These are phyloP conservation scores for Neurospora hispaniola DNA, from an alignment of 495 filamentous ascomycete species.

Conservation along the genomic window DNA sequence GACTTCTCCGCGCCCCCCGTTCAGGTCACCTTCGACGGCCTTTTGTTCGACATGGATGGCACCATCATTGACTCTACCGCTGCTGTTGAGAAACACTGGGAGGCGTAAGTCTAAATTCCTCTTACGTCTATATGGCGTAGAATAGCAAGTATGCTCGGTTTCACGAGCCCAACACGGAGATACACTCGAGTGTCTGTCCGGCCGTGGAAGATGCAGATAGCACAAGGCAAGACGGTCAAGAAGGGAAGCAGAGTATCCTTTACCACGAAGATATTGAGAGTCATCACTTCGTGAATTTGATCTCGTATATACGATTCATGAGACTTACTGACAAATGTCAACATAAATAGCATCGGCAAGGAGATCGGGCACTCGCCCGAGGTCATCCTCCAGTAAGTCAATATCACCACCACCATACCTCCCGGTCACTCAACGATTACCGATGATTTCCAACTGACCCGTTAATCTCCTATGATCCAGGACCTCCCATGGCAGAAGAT, in stretches of 20 bases:
- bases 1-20: constrained; percentile 50
- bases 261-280: neutral
- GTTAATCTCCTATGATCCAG: neutral
- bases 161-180: neutral
- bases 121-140: no score
- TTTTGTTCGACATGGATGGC: constrained; percentile 90
- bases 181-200: neutral
- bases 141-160: neutral
- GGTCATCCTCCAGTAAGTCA: constrained; percentile 53
- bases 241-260: neutral
- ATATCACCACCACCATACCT: neutral
- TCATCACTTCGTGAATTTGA: neutral
- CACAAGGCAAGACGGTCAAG: neutral
- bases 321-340: neutral
- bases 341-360: constrained; percentile 52
- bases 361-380: constrained; percentile 75
- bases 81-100: constrained; percentile 90
- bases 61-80: constrained; percentile 71
- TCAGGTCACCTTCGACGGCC: constrained; percentile 55
- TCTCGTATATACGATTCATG: neutral
- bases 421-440: neutral
- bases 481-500: constrained; percentile 80
- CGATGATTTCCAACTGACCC: neutral
- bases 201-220: neutral
- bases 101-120: constrained; percentile 42